Percentiles rank a stretch among this genome's conserved stretches.
Evolutionary conservation across 441 rosid species (phyloP).

Genomic region (Gossypium gossypioides): DNA sequence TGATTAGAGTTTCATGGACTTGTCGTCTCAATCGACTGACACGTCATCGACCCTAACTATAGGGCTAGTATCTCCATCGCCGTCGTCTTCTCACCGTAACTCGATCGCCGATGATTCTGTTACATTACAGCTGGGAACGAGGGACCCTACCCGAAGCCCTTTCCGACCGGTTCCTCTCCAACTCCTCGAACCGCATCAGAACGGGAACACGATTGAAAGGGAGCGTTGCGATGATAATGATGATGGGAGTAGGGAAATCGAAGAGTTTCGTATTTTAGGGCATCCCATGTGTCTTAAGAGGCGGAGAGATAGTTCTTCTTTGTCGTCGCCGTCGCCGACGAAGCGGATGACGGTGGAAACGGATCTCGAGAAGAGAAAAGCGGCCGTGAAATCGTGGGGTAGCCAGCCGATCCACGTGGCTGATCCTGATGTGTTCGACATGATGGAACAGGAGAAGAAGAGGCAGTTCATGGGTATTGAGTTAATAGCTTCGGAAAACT

Average conservation of each 20-base stretch:
- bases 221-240: neutral
- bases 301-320: conserved; percentile 24
- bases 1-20: conserved; percentile 21
- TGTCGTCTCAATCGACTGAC: conserved; percentile 5
- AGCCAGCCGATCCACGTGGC: conserved; percentile 36
- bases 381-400: conserved; percentile 33
- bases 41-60: conserved; percentile 27
- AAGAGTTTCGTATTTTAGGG: conserved; percentile 44
- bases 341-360: conserved; percentile 28
- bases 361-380: conserved; percentile 26
- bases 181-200: conserved; percentile 33
- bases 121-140: conserved; percentile 33
- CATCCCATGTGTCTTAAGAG: conserved; percentile 42
- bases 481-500: conserved; percentile 60
- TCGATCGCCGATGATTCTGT: conserved; percentile 32
- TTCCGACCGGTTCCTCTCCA: conserved; percentile 35
- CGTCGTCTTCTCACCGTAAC: conserved; percentile 17
- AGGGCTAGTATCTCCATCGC: conserved; percentile 23
- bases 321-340: conserved; percentile 19
- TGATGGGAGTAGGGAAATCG: conserved; percentile 22
- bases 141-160: conserved; percentile 19
- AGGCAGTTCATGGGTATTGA: conserved; percentile 52
- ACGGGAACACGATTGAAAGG: neutral
- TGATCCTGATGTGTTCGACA: conserved; percentile 36
- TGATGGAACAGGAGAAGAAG: conserved; percentile 51